Base-by-base conservation (phyloP, 208 protist genomes). In the Crithidia expoeki region DNA sequence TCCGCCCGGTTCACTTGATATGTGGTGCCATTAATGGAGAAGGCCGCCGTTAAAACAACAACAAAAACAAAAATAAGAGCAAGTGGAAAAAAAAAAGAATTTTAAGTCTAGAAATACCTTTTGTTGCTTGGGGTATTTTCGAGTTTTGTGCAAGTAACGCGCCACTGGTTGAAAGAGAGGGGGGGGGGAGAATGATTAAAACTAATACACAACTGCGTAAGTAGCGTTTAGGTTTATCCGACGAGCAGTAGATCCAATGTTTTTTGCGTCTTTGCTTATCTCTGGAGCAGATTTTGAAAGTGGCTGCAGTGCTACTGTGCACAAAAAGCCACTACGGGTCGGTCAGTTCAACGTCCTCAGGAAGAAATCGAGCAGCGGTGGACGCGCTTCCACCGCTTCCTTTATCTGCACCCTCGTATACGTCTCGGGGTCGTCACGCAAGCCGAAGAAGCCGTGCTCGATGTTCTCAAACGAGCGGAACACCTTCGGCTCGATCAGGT, bases 391-490 rank as follows among this genome's bases (percentile, higher is more conserved):
- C 28, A 68, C 44, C n/a, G 62, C 44, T 58, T 86, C 75, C 11
- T 25, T 33, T 47, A 51, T 53, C 69, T 85, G 47, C 56, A 63
- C 75, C 23, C 30, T 50, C 11, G 64, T 70, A 70, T 60, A 72
- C 38, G 68, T 72, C 25, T 78, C 71, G 19, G 69, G 76, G 62
- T 81, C 74, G 56, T 72, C 82, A 32, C 86, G 81, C 42, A 66
- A 66, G 2, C 71, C 79, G 40, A 89, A 74, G 64, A 88, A 90
- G 38, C 86, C 86, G 66, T 92, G 86, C 5, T 64, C 40, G 9
- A 92, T 21, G 10, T 68, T 17, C 32, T 79, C 62, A 51, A 79
- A 90, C 5, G 61, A 70, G 57, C 84, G 60, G 64, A 74, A 89
- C 33, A 89, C 73, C 32, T 73, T 30, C 19, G 59, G 63, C 32